phyloP scores from a whole-genome alignment of 2,329 filamentous ascomycete species.

The Zymoseptoria pseudotritici region DNA sequence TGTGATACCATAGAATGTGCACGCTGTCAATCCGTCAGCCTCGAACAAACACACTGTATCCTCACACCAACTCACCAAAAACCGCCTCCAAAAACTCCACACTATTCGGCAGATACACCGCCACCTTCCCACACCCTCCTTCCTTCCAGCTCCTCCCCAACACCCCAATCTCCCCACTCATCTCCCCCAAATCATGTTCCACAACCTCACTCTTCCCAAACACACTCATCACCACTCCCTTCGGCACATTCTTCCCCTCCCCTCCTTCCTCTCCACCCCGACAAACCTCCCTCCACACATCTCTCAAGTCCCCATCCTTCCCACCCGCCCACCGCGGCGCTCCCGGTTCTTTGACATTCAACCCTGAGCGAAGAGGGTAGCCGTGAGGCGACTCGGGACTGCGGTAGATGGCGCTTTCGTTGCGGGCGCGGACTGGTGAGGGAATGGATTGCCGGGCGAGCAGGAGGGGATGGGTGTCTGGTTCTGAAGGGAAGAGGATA shows the following conservation, averaged over 20 bases:
- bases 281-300: slow-evolving; percentile 72
- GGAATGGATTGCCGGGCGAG: slow-evolving; percentile 76
- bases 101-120: slow-evolving; percentile 88
- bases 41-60: not conserved
- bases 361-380: slow-evolving; percentile 66
- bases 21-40: slow-evolving; percentile 46
- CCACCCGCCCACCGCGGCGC: slow-evolving; percentile 77
- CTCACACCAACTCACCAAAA: slow-evolving; percentile 50
- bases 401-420: slow-evolving; percentile 79
- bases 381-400: slow-evolving; percentile 80
- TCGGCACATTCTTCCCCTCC: slow-evolving; percentile 52
- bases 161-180: slow-evolving; percentile 80
- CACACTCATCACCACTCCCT: slow-evolving; percentile 70
- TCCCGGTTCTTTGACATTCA: slow-evolving; percentile 74
- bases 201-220: slow-evolving; percentile 66
- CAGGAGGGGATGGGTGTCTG: slow-evolving; percentile 86
- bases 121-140: slow-evolving; percentile 64
- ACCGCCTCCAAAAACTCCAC: slow-evolving; percentile 75
- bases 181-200: slow-evolving; percentile 62
- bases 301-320: slow-evolving; percentile 79
- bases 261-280: slow-evolving; percentile 47
- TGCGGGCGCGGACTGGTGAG: slow-evolving; percentile 70
- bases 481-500: slow-evolving; percentile 64
- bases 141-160: slow-evolving; percentile 71
- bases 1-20: slow-evolving; percentile 80